Evolutionary conservation across 495 filamentous ascomycete species (phyloP), one percentile per base, ranked within the genome.

Genomic region (Xylaria bambusicola): DNA sequence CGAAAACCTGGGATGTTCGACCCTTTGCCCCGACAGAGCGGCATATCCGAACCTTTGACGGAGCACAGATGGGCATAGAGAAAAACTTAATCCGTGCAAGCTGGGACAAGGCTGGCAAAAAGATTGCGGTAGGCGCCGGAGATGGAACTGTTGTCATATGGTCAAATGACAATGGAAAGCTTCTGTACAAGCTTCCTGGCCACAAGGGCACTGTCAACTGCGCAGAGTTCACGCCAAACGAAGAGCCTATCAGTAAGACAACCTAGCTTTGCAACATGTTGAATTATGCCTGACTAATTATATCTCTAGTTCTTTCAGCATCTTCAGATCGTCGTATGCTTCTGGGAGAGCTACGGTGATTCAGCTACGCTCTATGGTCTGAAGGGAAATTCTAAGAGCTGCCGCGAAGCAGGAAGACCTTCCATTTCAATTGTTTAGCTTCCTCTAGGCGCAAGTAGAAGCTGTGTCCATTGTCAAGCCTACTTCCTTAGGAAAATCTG

Each of bases 151-250:
- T 91, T 20, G 87, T 95, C 3, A 86, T 99, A 9, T 99, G 94
- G 94, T 92, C 93, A 24, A 82, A 75, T 23, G 84, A 88, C 62
- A 86, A 82, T 6, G 91, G 87, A 36, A 98, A 94, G 75, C 74
- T 99, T 59, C 70, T 96, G 45, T 95, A 97, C 76, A 97, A 97
- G 71, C 78, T 99, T 49, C 94, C 94, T 0, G 94, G 94, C 0
- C 94, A 99, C 67, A 93, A 92, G 72, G 94, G 95, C 12, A 89
- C 91, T 1, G 95, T 98, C 42, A 98, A 98, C 67, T 93, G 93
- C 71, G 93, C 93, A 52, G 86, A 92, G 63, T 93, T 99, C 68
- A 88, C 89, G 33, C 92, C 94, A 1, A 85, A 85, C 41, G 73
- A 72, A 46, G 93, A 96, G 62, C 91, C 93, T 42, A 88, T 98